Base-by-base conservation (phyloP, 139 green algal genomes). In the Pseudopediastrum boryanum region DNA sequence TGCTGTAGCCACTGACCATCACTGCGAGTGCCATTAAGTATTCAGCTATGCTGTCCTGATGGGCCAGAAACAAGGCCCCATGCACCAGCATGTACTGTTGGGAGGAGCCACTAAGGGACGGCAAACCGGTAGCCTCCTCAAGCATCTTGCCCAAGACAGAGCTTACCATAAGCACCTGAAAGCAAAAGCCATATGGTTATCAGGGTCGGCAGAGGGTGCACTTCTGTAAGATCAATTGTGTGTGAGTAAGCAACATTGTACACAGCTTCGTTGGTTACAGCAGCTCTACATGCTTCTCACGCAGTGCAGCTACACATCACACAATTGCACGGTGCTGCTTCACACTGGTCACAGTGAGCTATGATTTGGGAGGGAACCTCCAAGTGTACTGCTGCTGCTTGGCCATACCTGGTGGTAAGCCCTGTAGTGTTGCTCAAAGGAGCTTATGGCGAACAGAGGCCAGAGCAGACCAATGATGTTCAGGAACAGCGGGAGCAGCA, bases 61-160 rank as follows among this genome's bases (percentile, higher is more conserved):
- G 66, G 43, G 42, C 31, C 25, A 75, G 25, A 9, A 75, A 41
- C 41, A 75, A 44, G 29, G 59, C 3, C 6, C 66, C 25, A 54
- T 75, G 66, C 66, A 75, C 43, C 41, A 75, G 66, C 66, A 75
- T 75, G 66, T 39, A 38, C 31, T 75, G 66, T 44, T 75, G 66
- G n/a, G 29, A 75, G 66, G 42, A 44, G 4, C 66, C 66, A 16
- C 42, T 27, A 12, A 42, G 31, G 5, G 25, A n/a, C 29, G 29
- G 48, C 25, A 61, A 44, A 16, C 66, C 12, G 42, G 43, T 75
- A 44, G 42, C 4, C 12, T 44, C 2, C 31, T 75, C 42, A 3
- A 75, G 38, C 10, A 75, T 27, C 25, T 75, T 75, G 66, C 66
- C 66, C 25, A 33, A 4, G 12, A 75, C 42, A 44, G 16, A 61